Conservation (phyloP, 257 asterid genomes). For the Ballota nigra region DNA sequence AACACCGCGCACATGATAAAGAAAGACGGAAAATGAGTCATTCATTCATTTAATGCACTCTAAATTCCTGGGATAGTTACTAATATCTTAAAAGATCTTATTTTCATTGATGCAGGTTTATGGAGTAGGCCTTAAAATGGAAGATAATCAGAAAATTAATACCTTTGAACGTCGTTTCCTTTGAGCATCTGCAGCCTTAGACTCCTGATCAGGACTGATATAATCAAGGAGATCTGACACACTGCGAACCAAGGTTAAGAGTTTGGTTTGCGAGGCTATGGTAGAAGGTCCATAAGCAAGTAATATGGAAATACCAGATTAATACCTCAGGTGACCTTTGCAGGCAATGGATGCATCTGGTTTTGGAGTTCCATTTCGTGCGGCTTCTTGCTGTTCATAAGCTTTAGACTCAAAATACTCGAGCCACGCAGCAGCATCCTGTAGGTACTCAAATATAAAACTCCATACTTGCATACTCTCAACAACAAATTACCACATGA, state of each 20-base stretch:
- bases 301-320: constrained; percentile 44
- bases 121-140: not conserved
- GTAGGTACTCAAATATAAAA: constrained; percentile 27
- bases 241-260: constrained; percentile 52
- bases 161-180: constrained; percentile 92
- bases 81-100: not conserved
- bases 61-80: not conserved
- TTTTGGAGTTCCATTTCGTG: constrained; percentile 87
- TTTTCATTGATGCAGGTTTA: not conserved
- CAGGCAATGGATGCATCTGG: constrained; percentile 98
- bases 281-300: constrained; percentile 32
- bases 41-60: not conserved
- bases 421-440: constrained; percentile 99
- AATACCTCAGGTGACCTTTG: constrained; percentile 98
- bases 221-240: constrained; percentile 98
- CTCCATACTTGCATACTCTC: not conserved
- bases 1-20: not conserved
- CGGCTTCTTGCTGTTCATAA: constrained; percentile 98
- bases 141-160: not conserved
- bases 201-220: constrained; percentile 81
- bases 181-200: constrained; percentile 68
- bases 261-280: constrained; percentile 29
- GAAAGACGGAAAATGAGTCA: not conserved
- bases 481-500: not conserved
- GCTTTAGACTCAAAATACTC: constrained; percentile 99